Percentiles rank a stretch among this genome's conserved stretches.
These are phyloP conservation scores for Lasiodiplodia hormozganensis DNA, from an alignment of 2,329 filamentous ascomycete genomes.

Conservation along the genomic window DNA sequence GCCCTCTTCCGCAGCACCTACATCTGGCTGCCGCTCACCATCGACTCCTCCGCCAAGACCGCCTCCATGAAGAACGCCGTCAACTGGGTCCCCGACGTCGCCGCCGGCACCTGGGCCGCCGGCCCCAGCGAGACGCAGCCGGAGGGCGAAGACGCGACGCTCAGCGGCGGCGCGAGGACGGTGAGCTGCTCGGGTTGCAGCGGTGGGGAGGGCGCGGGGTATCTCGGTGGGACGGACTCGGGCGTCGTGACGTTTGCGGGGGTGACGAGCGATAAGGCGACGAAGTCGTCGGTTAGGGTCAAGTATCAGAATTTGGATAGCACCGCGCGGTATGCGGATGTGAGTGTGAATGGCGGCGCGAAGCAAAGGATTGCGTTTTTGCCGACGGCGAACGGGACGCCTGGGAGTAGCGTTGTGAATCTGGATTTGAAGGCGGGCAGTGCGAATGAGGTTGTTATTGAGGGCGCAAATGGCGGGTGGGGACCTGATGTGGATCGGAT, in stretches of 20 bases:
- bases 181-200: constrained; percentile 68
- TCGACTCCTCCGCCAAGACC: constrained; percentile 55
- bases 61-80: constrained; percentile 60
- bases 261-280: constrained; percentile 54
- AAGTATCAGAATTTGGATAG: constrained; percentile 65
- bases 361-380: constrained; percentile 62
- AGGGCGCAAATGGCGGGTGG: constrained; percentile 48
- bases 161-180: constrained; percentile 54
- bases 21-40: constrained; percentile 67
- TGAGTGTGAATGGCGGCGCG: constrained; percentile 62
- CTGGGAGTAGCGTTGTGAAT: constrained; percentile 57
- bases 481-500: constrained; percentile 63
- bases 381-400: constrained; percentile 55
- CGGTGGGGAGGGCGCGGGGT: constrained; percentile 58
- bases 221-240: constrained; percentile 51
- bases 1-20: constrained; percentile 69
- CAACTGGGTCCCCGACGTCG: constrained; percentile 61
- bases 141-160: constrained; percentile 59
- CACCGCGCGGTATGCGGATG: constrained; percentile 59
- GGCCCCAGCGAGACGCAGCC: constrained; percentile 56
- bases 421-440: constrained; percentile 59
- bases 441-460: constrained; percentile 58
- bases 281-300: constrained; percentile 60
- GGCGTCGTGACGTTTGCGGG: constrained; percentile 59
- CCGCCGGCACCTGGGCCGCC: constrained; percentile 52